phyloP scores from a whole-genome alignment of 495 filamentous ascomycete genomes.

The Neurospora sp. region DNA sequence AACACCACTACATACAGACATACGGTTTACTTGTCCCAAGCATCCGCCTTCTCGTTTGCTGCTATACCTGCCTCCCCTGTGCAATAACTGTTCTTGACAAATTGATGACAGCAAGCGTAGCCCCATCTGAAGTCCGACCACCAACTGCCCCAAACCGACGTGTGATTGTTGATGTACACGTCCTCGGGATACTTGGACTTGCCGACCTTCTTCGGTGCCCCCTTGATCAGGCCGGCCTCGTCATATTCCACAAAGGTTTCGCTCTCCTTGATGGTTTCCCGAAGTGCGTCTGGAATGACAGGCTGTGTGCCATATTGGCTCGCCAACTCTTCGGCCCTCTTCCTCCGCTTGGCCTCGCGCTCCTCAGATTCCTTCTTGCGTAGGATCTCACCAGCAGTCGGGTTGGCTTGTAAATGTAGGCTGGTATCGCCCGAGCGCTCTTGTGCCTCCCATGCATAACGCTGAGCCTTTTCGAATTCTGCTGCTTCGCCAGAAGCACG shows the following conservation, averaged over 20 bases:
- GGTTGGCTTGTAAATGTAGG: constrained; percentile 88
- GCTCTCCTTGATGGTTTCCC: constrained; percentile 62
- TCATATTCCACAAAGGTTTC: constrained; percentile 96
- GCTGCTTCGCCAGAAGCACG: constrained; percentile 85
- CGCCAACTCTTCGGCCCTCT: constrained; percentile 58
- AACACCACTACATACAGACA: not conserved
- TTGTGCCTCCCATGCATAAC: constrained; percentile 91
- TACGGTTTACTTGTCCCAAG: constrained; percentile 15
- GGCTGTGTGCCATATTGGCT: constrained; percentile 80
- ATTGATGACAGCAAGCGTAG: constrained; percentile 92
- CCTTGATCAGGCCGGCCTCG: constrained; percentile 79
- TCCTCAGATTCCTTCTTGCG: constrained; percentile 71
- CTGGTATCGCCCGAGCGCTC: constrained; percentile 65
- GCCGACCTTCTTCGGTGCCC: constrained; percentile 58
- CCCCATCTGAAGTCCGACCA: constrained; percentile 94
- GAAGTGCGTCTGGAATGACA: constrained; percentile 50
- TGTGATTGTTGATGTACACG: constrained; percentile 81
- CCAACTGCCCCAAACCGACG: constrained; percentile 92
- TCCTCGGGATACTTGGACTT: constrained; percentile 91
- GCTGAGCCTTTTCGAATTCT: constrained; percentile 83
- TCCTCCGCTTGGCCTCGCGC: constrained; percentile 52
- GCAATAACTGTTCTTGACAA: constrained; percentile 92
- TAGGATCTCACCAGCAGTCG: constrained; percentile 77
- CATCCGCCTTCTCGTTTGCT: constrained; percentile 29
- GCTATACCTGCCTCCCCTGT: constrained; percentile 76